phyloP scores from a whole-genome alignment of 805 yeast species.

The Metschnikowia cerradonensis region DNA sequence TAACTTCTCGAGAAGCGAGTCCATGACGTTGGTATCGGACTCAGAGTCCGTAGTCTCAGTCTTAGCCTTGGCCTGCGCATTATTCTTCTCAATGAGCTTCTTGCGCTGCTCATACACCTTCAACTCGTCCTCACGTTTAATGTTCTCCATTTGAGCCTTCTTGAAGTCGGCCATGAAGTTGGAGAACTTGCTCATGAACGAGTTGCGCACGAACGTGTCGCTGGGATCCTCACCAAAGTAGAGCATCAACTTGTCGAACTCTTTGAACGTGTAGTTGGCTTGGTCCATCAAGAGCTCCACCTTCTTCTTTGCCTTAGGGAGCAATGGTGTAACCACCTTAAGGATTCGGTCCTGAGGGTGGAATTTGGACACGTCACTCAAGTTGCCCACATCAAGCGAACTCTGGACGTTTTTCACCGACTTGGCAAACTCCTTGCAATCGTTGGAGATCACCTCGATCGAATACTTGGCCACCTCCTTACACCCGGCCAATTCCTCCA shows the following conservation, averaged over 20 bases:
- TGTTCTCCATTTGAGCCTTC: constrained; percentile 61
- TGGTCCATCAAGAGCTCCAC: constrained; percentile 50
- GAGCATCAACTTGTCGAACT: constrained; percentile 56
- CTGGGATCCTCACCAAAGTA: constrained; percentile 71
- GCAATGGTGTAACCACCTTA: constrained; percentile 47
- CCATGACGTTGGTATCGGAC: constrained; percentile 65
- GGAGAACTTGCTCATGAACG: constrained; percentile 60
- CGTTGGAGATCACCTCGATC: constrained; percentile 57
- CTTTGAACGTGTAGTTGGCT: constrained; percentile 45
- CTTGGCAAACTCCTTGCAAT: constrained; percentile 52
- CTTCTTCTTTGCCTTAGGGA: constrained; percentile 53
- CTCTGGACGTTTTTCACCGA: constrained; percentile 48
- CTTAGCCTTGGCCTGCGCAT: constrained; percentile 21
- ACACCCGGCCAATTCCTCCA: constrained; percentile 55
- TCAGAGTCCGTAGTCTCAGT: constrained; percentile 26
- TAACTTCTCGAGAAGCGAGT: constrained; percentile 76
- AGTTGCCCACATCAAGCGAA: constrained; percentile 57
- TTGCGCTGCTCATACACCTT: constrained; percentile 73
- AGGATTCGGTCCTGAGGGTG: constrained; percentile 66
- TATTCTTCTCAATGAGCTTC: constrained; percentile 50
- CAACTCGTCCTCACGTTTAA: constrained; percentile 64
- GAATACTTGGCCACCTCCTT: constrained; percentile 55
- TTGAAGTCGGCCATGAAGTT: constrained; percentile 59
- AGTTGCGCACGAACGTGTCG: constrained; percentile 48
- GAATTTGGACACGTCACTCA: constrained; percentile 57